Percentiles rank a stretch among this genome's conserved stretches.
Evolutionary conservation across 345 rosid species (phyloP).

Genomic region (Acer saccharum): DNA sequence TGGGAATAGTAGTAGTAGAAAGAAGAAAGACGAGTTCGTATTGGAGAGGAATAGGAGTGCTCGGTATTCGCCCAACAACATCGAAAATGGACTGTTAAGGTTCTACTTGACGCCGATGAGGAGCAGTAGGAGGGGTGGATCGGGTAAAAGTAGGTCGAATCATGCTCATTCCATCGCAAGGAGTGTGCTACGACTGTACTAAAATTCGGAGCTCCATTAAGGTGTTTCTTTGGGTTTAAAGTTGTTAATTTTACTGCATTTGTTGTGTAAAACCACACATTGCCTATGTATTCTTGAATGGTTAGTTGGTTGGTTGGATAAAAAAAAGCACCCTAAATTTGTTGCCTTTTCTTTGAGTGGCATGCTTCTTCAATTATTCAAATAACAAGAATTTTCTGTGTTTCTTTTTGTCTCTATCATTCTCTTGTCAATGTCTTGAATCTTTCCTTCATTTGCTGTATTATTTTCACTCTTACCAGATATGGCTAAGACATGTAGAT

Average conservation of each 20-base stretch:
- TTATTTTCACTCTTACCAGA: constrained; percentile 21
- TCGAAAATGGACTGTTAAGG: constrained; percentile 78
- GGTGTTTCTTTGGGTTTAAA: constrained; percentile 41
- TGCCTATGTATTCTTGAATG: constrained; percentile 56
- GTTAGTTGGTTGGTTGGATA: constrained; percentile 50
- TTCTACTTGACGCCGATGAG: constrained; percentile 78
- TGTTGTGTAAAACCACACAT: constrained; percentile 51
- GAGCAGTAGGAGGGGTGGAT: constrained; percentile 60
- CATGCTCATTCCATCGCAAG: constrained; percentile 75
- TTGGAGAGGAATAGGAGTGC: constrained; percentile 80
- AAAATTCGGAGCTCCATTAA: constrained; percentile 32
- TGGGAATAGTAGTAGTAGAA: constrained; percentile 46
- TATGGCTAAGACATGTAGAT: constrained; percentile 23
- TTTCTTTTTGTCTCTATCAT: constrained; percentile 15
- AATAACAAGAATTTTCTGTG: constrained; percentile 45
- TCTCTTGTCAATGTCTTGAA: constrained; percentile 7
- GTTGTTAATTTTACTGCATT: constrained; percentile 53
- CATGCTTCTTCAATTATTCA: constrained; percentile 42
- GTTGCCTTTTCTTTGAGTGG: constrained; percentile 41
- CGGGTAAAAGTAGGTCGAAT: constrained; percentile 57
- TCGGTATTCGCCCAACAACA: constrained; percentile 71
- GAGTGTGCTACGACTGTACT: constrained; percentile 77
- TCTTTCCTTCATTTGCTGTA: constrained; percentile 5
- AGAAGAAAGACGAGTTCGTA: constrained; percentile 61
- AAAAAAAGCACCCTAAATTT: constrained; percentile 40